Percentiles rank a stretch among this genome's conserved stretches.
phyloP scores from a whole-genome alignment of 148 eudicot genomes.

The Spergularia bocconei region DNA sequence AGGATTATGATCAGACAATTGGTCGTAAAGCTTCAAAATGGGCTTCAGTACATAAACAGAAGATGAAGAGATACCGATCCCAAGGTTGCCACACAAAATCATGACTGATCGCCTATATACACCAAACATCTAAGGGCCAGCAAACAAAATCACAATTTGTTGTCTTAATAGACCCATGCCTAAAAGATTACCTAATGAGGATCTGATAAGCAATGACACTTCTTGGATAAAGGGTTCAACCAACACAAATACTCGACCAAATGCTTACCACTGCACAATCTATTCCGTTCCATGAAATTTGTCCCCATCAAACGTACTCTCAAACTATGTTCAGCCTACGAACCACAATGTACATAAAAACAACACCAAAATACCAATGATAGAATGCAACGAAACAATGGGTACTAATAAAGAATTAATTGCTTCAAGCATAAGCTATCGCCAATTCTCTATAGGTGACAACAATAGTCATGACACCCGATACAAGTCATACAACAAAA shows the following conservation, averaged over 20 bases:
- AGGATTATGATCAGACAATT: background rate
- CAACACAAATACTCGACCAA: background rate
- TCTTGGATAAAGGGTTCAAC: background rate
- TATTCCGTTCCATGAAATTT: background rate
- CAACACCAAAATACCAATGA: background rate
- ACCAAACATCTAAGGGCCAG: background rate
- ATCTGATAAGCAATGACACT: background rate
- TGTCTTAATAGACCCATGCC: background rate
- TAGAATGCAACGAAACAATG: background rate
- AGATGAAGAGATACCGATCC: background rate
- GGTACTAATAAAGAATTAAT: too few species aligned
- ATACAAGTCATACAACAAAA: background rate
- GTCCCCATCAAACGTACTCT: background rate
- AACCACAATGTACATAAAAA: background rate
- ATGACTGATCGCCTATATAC: background rate
- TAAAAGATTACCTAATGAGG: background rate
- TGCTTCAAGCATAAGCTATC: too few species aligned
- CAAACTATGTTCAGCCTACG: background rate
- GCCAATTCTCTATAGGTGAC: too few species aligned
- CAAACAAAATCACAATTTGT: background rate
- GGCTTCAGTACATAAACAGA: background rate
- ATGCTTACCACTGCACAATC: conserved; percentile 8
- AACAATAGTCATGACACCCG: background rate
- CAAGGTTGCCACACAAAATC: background rate
- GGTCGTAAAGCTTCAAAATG: background rate